phyloP scores from a whole-genome alignment of 1,284 basidiomycete genomes.

The Entoloma clypeatum region DNA sequence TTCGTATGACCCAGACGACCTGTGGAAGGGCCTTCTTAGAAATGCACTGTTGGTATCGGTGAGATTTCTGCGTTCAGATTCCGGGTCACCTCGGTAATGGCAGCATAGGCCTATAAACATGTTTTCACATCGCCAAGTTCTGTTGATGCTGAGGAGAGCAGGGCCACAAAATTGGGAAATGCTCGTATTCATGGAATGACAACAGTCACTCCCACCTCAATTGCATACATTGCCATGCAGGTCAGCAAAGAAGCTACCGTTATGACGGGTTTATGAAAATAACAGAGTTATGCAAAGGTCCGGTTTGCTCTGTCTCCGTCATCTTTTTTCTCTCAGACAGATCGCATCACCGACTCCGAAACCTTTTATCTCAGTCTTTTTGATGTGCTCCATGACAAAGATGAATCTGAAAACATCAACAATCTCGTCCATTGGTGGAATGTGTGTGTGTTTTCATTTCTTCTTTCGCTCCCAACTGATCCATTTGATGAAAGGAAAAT shows the following conservation, averaged over 20 bases:
- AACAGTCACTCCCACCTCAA: too few species aligned
- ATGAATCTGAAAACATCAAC: background rate
- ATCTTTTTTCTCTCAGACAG: background rate
- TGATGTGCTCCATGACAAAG: background rate
- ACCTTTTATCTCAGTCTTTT: background rate
- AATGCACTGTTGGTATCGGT: background rate
- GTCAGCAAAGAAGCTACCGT: too few species aligned
- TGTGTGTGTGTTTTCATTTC: background rate
- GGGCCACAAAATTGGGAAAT: background rate
- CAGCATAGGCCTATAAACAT: conserved; percentile 1
- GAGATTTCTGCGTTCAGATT: background rate
- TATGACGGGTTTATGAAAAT: background rate
- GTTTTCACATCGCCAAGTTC: conserved; percentile 1
- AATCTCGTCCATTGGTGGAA: background rate
- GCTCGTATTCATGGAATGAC: background rate
- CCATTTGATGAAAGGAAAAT: background rate
- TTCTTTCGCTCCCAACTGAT: background rate
- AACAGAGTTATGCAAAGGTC: background rate
- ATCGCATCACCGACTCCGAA: background rate
- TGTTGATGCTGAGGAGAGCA: background rate
- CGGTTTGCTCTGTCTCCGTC: background rate
- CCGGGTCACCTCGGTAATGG: background rate
- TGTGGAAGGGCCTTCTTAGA: conserved; percentile 1
- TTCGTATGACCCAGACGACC: background rate
- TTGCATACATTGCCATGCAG: too few species aligned